Conservation (phyloP, 805 yeast genomes). For the Ogataea pilisensis region DNA sequence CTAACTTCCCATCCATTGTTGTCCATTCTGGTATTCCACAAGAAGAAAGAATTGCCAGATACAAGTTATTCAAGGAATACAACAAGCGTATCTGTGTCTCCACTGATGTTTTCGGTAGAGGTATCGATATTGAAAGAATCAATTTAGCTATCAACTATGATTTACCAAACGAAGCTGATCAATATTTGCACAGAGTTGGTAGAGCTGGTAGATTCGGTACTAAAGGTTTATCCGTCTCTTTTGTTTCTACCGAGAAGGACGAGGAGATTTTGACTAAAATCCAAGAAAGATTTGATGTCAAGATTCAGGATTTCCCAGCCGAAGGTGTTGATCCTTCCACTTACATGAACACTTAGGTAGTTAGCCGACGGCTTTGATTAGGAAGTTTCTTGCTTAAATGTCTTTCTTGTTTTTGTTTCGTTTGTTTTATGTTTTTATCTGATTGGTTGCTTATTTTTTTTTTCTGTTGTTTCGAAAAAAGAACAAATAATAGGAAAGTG, state of each 20-base stretch:
- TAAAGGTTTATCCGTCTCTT: constrained; percentile 93
- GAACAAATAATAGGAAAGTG: too few relatives aligned
- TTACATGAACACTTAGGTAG: constrained; percentile 82
- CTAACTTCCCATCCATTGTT: constrained; percentile 95
- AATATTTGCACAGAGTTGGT: constrained; percentile 98
- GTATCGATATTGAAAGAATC: constrained; percentile 98
- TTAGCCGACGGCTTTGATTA: not conserved
- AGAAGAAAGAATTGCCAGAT: constrained; percentile 96
- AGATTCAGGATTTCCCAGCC: constrained; percentile 91
- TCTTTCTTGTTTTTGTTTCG: too few relatives aligned
- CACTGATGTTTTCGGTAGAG: constrained; percentile 98
- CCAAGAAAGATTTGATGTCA: constrained; percentile 96
- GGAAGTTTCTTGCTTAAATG: too few relatives aligned
- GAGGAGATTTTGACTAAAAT: constrained; percentile 86
- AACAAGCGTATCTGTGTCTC: constrained; percentile 98
- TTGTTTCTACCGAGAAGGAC: constrained; percentile 81
- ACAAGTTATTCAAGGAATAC: constrained; percentile 94
- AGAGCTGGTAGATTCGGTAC: constrained; percentile 99
- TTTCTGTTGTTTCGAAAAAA: not conserved
- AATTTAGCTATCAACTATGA: constrained; percentile 97
- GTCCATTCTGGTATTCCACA: constrained; percentile 95
- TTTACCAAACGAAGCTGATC: constrained; percentile 94
- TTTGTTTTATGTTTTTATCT: too few relatives aligned
- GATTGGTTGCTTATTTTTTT: not conserved
- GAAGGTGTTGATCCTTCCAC: constrained; percentile 98